Evolutionary conservation across 768 basidiomycete genomes (phyloP), one percentile per base, ranked within the genome.

Genomic region (Suillus variegatus): DNA sequence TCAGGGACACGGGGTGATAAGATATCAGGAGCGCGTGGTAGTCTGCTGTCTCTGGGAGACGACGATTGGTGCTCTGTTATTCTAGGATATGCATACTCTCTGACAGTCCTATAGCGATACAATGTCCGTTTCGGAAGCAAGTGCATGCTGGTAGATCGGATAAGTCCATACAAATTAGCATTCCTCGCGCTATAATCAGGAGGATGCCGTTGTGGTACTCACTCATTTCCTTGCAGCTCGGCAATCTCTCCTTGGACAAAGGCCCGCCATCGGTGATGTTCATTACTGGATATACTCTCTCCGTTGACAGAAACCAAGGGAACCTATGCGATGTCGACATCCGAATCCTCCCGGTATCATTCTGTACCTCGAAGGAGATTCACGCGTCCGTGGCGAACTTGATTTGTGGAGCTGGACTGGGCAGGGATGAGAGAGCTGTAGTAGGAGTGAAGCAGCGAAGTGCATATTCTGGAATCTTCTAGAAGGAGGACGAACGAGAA

Each of bases 81-180:
- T n/a, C n/a, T n/a, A n/a, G n/a, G n/a, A n/a, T n/a, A n/a, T n/a
- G n/a, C n/a, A n/a, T n/a, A n/a, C n/a, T n/a, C n/a, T n/a, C n/a
- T n/a, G n/a, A n/a, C n/a, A n/a, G n/a, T n/a, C n/a, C n/a, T n/a
- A n/a, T n/a, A n/a, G n/a, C n/a, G n/a, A n/a, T n/a, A n/a, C n/a
- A n/a, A n/a, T n/a, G n/a, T n/a, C n/a, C n/a, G n/a, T n/a, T n/a
- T n/a, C n/a, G n/a, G n/a, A n/a, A n/a, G n/a, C n/a, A n/a, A n/a
- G n/a, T n/a, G n/a, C n/a, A n/a, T 72, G 0, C 70, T 90, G 82
- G 71, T 86, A 92, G 20, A 85, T 70, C 0, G 86, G 87, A 72
- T 84, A 89, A 65, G 90, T 92, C 62, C 4, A 40, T 43, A 22
- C 20, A 32, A 51, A 44, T 62, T 25, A 57, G 52, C 60, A 36